A percentile compares a stretch with the other conserved stretches of the same genome.
These are phyloP conservation scores for Nemania diffusa DNA, from an alignment of 2,329 filamentous ascomycete genomes.

Conservation along the genomic window DNA sequence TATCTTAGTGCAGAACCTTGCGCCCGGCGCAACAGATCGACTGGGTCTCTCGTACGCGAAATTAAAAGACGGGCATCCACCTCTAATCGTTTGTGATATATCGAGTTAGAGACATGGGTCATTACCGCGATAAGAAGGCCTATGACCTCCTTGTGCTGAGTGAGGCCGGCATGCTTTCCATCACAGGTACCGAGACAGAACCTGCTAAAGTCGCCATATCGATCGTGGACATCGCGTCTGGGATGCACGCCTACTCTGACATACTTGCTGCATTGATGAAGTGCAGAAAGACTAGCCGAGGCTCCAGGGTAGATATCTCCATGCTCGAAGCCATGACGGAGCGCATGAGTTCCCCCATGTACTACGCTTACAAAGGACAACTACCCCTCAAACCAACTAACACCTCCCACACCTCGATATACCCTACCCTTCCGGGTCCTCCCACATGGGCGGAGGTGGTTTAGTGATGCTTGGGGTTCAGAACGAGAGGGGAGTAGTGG, in stretches of 20 bases:
- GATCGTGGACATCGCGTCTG: constrained; percentile 64
- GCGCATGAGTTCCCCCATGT: constrained; percentile 68
- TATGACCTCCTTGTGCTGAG: constrained; percentile 66
- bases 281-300: constrained; percentile 59
- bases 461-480: constrained; percentile 67
- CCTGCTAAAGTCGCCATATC: constrained; percentile 64
- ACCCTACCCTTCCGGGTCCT: constrained; percentile 69
- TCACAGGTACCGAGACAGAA: constrained; percentile 58
- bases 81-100: constrained; percentile 64
- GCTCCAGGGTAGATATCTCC: constrained; percentile 63
- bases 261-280: constrained; percentile 62
- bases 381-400: constrained; percentile 57
- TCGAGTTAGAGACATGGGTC: constrained; percentile 63
- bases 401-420: constrained; percentile 63
- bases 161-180: constrained; percentile 62
- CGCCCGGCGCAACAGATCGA: constrained; percentile 59
- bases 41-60: constrained; percentile 60
- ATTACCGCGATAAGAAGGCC: constrained; percentile 64
- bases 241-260: constrained; percentile 63
- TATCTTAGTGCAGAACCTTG: constrained; percentile 64
- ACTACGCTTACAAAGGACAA: constrained; percentile 62
- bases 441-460: constrained; percentile 58
- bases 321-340: constrained; percentile 69
- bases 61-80: constrained; percentile 54
- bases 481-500: constrained; percentile 68